Evolutionary conservation across 1,284 basidiomycete species (phyloP), one percentile per base, ranked within the genome.

Genomic region (Vanrija sp.): DNA sequence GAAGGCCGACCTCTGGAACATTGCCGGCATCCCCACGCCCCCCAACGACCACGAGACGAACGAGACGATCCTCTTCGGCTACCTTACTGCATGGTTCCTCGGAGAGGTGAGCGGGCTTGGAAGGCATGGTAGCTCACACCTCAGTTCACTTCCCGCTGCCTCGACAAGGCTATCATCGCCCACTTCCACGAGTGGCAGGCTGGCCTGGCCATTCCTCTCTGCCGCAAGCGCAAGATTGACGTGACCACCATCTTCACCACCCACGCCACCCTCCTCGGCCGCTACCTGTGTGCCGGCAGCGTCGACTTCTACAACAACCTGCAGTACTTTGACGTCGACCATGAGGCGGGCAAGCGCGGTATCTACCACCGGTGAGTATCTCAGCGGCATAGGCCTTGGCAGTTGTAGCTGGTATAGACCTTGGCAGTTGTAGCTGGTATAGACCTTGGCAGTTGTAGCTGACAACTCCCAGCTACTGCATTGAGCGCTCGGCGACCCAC

Each of bases 111-210:
- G 86, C 54, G 51, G 12, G n/a, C 8, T 40, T 19, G 21, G 28
- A 21, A 38, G 19, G 23, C 28, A 34, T 6, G 25, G 10, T 23
- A 43, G 14, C 51, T 49, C 49, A 29, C 8, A 61, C 55, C 52
- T 14, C 69, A 91, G 87, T 96, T 91, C 72, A 85, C 90, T 39
- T 74, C 86, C 26, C 85, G 86, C 57, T 86, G 93, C 73, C 82
- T 87, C 38, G 82, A 84, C 60, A 87, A 85, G 12, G 91, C 94
- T 46, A 89, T 98, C 65, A 84, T 98, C 61, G 93, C 92, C 60
- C 95, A 98, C 78, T 97, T 98, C 81, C 95, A 98, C 79, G 95
- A 98, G 79, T 98, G 95, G 95, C 94, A 98, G 75, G 94, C 93
- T 6, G 95, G 95, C 55, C 85, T 98, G 42, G 92, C 95, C 28